These are phyloP conservation scores for Blastomyces silverae DNA, from an alignment of 2,329 filamentous ascomycete species.

Conservation along the genomic window DNA sequence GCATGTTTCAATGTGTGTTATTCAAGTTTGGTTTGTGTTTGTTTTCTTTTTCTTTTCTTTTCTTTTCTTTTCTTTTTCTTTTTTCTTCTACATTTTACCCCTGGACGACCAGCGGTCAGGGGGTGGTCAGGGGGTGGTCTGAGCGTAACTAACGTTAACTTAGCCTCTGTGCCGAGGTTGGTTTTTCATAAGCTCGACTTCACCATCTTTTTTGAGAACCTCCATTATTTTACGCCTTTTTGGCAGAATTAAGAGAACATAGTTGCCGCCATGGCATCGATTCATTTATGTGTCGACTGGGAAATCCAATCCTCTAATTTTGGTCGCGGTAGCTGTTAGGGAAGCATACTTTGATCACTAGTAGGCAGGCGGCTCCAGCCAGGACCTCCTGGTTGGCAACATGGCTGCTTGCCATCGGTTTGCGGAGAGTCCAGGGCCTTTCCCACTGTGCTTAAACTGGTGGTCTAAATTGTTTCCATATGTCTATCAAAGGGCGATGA, in stretches of 20 bases:
- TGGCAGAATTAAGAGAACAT: background rate
- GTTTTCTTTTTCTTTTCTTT: no score
- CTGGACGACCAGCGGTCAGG: no score
- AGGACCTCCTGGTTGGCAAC: background rate
- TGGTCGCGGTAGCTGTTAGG: no score
- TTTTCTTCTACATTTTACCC: no score
- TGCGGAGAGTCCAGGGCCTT: background rate
- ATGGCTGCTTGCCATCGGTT: background rate
- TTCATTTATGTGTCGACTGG: background rate
- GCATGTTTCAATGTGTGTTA: background rate
- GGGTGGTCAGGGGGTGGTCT: no score
- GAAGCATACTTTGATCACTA: background rate
- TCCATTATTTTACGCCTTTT: background rate
- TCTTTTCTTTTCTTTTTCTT: no score
- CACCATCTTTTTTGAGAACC: background rate
- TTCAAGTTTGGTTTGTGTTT: background rate
- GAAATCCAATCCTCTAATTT: background rate
- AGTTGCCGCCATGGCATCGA: background rate
- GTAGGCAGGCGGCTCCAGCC: background rate
- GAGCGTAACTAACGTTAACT: no score
- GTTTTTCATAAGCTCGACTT: background rate
- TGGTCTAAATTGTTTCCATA: background rate
- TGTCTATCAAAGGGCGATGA: background rate
- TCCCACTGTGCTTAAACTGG: background rate
- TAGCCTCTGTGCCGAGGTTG: no score